phyloP scores from a whole-genome alignment of 2,329 filamentous ascomycete genomes.

The Xylariaceae sp. region DNA sequence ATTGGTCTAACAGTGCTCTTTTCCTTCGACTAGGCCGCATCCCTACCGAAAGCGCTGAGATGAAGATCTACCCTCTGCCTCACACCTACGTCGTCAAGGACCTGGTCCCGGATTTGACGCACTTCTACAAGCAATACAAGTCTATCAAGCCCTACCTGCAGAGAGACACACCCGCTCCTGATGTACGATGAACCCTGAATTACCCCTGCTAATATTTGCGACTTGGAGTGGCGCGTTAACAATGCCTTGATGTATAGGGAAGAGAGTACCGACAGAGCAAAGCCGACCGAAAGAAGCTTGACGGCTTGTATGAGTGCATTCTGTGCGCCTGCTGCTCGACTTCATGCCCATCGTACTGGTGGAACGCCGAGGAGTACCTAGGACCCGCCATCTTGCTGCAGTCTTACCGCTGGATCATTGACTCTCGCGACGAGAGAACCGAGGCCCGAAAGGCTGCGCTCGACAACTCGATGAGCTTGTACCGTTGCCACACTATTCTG shows the following conservation, averaged over 20 bases:
- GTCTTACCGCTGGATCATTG: slow-evolving; percentile 95
- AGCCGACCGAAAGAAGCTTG: slow-evolving; percentile 91
- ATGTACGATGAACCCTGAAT: slow-evolving; percentile 53
- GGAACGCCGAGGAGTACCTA: slow-evolving; percentile 98
- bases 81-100: slow-evolving; percentile 99
- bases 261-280: slow-evolving; percentile 88
- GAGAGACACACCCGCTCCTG: slow-evolving; percentile 73
- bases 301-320: slow-evolving; percentile 98
- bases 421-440: slow-evolving; percentile 87
- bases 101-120: slow-evolving; percentile 92
- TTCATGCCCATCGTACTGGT: slow-evolving; percentile 99
- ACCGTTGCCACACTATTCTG: slow-evolving; percentile 98
- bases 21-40: slow-evolving; percentile 68
- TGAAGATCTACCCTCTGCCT: slow-evolving; percentile 94
- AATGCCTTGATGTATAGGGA: slow-evolving; percentile 49
- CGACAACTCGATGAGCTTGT: slow-evolving; percentile 98
- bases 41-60: slow-evolving; percentile 72
- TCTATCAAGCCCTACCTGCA: slow-evolving; percentile 99
- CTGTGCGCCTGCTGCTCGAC: slow-evolving; percentile 99
- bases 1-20: slow-evolving; percentile 17
- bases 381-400: slow-evolving; percentile 94
- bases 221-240: slow-evolving; percentile 14
- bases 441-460: slow-evolving; percentile 82
- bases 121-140: slow-evolving; percentile 99
- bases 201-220: slow-evolving; percentile 6